A percentile compares a stretch with the other conserved stretches of the same genome.
Evolutionary conservation across 176 grass and related monocot genomes (phyloP).

Genomic region (Rhynchospora pubera): DNA sequence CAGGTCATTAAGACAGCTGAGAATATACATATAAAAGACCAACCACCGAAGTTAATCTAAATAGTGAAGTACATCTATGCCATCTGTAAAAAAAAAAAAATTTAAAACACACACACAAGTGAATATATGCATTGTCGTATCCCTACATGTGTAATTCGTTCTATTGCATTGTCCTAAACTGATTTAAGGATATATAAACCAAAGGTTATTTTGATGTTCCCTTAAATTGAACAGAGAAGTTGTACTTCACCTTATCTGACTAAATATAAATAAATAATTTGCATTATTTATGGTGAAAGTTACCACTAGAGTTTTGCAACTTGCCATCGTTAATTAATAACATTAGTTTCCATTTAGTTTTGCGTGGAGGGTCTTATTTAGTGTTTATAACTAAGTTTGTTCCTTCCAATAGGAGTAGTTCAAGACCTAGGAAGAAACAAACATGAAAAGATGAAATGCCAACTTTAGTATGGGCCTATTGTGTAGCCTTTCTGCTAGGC

Average conservation of each 20-base stretch:
- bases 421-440: conserved; percentile 28
- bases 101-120: too few species aligned
- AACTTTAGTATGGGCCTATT: conserved; percentile 1
- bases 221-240: background rate
- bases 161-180: too few species aligned
- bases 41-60: too few species aligned
- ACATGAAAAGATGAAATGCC: conserved; percentile 47
- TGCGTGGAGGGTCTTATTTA: background rate
- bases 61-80: too few species aligned
- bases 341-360: background rate
- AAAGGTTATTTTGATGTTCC: background rate
- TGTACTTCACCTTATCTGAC: conserved; percentile 2
- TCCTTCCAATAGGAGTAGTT: conserved; percentile 37
- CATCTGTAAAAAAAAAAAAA: too few species aligned
- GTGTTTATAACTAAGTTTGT: conserved; percentile 20
- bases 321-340: background rate
- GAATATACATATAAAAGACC: too few species aligned
- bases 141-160: too few species aligned
- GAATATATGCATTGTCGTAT: too few species aligned
- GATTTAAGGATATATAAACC: too few species aligned
- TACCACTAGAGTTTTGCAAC: background rate
- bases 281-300: background rate
- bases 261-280: background rate
- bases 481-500: conserved; percentile 24
- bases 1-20: too few species aligned